Base-by-base conservation (phyloP, 169 alveolate species). In the Babesia gibsoni region DNA sequence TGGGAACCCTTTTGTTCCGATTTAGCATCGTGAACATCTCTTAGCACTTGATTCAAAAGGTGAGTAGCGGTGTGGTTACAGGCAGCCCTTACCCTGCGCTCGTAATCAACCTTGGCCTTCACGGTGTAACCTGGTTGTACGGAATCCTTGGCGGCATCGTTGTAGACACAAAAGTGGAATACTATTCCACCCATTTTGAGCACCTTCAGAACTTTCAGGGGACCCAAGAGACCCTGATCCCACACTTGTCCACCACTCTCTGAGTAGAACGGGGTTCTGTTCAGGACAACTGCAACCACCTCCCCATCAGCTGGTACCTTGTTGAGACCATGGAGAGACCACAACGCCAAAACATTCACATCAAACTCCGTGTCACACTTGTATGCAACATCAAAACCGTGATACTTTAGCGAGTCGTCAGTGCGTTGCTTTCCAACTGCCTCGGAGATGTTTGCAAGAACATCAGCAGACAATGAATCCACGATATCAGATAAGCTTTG, bases 61-160 rank as follows among this genome's bases (percentile, higher is more conserved):
- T 95, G 98, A 10, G 97, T 94, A 3, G 93, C 95, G 0, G 97
- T 93, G 90, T 95, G 98, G 79, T 95, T 94, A 75, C 94, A 92
- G 32, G 95, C 97, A 22, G 91, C 86, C 53, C 81, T 68, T 27
- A 87, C 85, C n/a, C 98, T 86, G 22, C 97, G 84, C 27, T 67
- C 83, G 81, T 83, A 91, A 75, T 92, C 91, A 23, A 91, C 94
- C 8, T 43, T 27, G 20, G 70, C 68, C 58, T 69, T 54, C 46
- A 78, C 4, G 32, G 52, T 42, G 22, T 64, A 30, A 22, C 75
- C 72, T 18, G 63, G 50, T 16, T 20, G 42, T 4, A 22, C 42
- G 3, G 14, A 37, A 5, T 35, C 53, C 3, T 33, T 54, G 48
- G 30, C 59, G 20, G 18, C 69, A 18, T 32, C 39, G 8, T 58